Evolutionary conservation across 2,329 filamentous ascomycete species (phyloP).

Genomic region (Penicillium sp.): DNA sequence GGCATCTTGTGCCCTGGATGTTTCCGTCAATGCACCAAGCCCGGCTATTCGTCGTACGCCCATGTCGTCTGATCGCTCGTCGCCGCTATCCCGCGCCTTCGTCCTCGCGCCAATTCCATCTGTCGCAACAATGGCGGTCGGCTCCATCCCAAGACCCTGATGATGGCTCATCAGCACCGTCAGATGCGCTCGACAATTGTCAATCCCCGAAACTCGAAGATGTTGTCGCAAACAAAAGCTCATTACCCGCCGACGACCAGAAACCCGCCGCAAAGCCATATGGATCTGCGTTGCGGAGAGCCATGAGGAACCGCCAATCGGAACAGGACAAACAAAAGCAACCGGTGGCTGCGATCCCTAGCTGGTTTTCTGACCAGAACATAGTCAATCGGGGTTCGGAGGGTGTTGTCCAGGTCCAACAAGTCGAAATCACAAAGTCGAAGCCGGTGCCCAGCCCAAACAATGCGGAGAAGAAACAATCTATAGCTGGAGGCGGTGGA

Average conservation of each 20-base stretch:
- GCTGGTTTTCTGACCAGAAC: conserved; percentile 42
- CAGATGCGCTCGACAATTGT: conserved; percentile 22
- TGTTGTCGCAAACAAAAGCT: conserved; percentile 12
- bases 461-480: conserved; percentile 7
- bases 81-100: conserved; percentile 35
- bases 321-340: conserved; percentile 20
- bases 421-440: conserved; percentile 29
- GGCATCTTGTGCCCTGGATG: conserved; percentile 32
- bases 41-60: conserved; percentile 36
- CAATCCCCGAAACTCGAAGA: conserved; percentile 20
- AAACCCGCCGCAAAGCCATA: conserved; percentile 34
- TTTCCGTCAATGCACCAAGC: conserved; percentile 41
- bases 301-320: conserved; percentile 36
- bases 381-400: conserved; percentile 26
- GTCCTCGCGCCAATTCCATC: conserved; percentile 34
- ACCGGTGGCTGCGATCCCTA: conserved; percentile 30
- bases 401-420: conserved; percentile 13
- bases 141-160: conserved; percentile 31
- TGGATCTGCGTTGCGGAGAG: conserved; percentile 41
- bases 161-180: conserved; percentile 22
- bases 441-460: conserved; percentile 17
- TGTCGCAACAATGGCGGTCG: conserved; percentile 31
- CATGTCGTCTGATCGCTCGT: conserved; percentile 39
- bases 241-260: conserved; percentile 15
- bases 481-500: conserved; percentile 24